Conservation (phyloP, 768 basidiomycete species). For the Podaxis sp. region DNA sequence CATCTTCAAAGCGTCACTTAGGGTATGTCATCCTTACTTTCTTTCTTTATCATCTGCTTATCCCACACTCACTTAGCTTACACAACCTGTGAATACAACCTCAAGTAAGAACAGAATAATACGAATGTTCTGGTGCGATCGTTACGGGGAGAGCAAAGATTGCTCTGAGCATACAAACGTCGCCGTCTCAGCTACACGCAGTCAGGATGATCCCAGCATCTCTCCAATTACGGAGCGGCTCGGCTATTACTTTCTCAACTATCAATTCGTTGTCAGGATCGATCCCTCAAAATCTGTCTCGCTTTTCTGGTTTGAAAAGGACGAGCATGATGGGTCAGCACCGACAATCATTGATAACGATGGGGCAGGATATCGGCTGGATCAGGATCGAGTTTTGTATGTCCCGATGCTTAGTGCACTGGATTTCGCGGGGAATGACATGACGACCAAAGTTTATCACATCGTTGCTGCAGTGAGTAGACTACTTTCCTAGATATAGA, state of each 20-base stretch:
- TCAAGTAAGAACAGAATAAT: constrained; percentile 27
- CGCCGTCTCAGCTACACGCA: constrained; percentile 21
- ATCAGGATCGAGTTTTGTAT: constrained; percentile 35
- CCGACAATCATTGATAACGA: constrained; percentile 32
- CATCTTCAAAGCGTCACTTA: constrained; percentile 30
- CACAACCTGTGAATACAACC: constrained; percentile 24
- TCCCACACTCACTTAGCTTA: constrained; percentile 20
- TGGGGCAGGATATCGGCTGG: constrained; percentile 31
- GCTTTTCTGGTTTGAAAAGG: constrained; percentile 41
- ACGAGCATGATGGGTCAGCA: constrained; percentile 32
- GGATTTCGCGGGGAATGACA: constrained; percentile 4
- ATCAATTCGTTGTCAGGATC: constrained; percentile 34
- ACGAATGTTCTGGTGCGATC: constrained; percentile 35
- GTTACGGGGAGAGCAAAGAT: constrained; percentile 26
- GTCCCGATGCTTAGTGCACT: constrained; percentile 29
- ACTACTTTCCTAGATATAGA: background rate
- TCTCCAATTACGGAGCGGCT: constrained; percentile 28
- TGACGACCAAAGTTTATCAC: constrained; percentile 8
- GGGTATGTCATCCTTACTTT: constrained; percentile 24
- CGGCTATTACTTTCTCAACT: constrained; percentile 31
- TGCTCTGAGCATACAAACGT: constrained; percentile 26
- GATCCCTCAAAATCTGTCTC: constrained; percentile 33
- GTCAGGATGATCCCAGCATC: constrained; percentile 24
- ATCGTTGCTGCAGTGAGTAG: constrained; percentile 18
- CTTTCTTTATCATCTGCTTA: background rate